Evolutionary conservation across 2,329 filamentous ascomycete species (phyloP), one percentile per base, ranked within the genome.

Genomic region (Colletotrichum trifolii): DNA sequence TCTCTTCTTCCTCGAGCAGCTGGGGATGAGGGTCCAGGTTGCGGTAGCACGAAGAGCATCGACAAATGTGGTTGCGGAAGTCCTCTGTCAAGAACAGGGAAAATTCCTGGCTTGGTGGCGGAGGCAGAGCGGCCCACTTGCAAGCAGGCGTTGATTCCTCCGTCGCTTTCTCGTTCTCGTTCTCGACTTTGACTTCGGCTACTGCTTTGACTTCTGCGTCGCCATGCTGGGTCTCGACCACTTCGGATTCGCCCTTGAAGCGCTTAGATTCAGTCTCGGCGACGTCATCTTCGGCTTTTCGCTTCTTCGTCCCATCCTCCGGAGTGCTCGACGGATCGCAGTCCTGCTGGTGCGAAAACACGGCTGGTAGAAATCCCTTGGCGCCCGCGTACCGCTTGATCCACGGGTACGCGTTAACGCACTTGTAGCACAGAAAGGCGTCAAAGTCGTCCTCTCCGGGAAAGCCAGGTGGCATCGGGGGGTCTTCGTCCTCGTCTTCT

Each of bases 341-440:
- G 56, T 68, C 73, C 59, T 52, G 34, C n/a, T 72, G 71, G 2
- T 73, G 68, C 7, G 79, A 75, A 65, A 89, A 90, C 0, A 97
- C 86, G 1, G 94, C 86, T 0, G 87, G 83, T 0, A 98, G 81
- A 72, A 99, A 98, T 0, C 94, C 94, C 1, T 87, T 74, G 0
- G 91, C 87, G 2, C 91, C 91, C 6, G 92, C 94, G 74, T 98
- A 98, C 68, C 84, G 83, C 79, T 95, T 96, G 76, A 98, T 90
- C 96, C 96, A 99, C 0, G 94, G 92, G 71, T 94, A 88, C 1
- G 93, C 88, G 45, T 94, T 89, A 12, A 97, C 86, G 71, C 96
- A 99, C 74, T 97, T 96, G 82, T 96, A 97, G 81, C 96, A 99
- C 42, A 99, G 85, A 72, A 98, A 91, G 35, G 90, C 88, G 57